Percentiles rank a stretch among this genome's conserved stretches.
Evolutionary conservation across 768 basidiomycete species (phyloP).

Genomic region (Clitopilus passeckerianus): DNA sequence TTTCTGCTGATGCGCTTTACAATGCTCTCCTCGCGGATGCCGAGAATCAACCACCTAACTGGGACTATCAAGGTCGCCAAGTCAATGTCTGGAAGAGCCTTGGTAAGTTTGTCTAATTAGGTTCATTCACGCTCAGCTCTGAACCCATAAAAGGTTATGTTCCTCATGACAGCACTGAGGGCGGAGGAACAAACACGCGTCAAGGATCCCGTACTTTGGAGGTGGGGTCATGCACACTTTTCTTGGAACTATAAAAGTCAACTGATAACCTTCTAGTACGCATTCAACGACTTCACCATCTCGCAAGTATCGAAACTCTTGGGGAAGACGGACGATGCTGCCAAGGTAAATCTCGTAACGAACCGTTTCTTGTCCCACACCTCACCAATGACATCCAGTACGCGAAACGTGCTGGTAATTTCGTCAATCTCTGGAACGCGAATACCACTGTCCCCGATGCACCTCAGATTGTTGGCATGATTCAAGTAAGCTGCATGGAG

Average conservation of each 20-base stretch:
- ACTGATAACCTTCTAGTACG: slow-evolving; percentile 32
- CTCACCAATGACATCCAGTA: slow-evolving; percentile 30
- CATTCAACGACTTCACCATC: slow-evolving; percentile 61
- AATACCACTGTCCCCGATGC: slow-evolving; percentile 45
- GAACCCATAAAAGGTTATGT: slow-evolving; percentile 27
- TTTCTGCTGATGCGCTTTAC: slow-evolving; percentile 47
- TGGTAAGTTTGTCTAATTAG: slow-evolving; percentile 21
- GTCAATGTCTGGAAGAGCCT: slow-evolving; percentile 51
- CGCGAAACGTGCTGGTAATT: slow-evolving; percentile 50
- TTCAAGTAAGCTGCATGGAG: slow-evolving; percentile 38
- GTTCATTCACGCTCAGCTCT: not conserved
- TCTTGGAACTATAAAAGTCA: not conserved
- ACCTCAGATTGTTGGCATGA: slow-evolving; percentile 48
- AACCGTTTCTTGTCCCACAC: not conserved
- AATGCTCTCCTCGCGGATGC: slow-evolving; percentile 55
- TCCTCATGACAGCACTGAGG: slow-evolving; percentile 32
- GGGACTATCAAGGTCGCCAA: slow-evolving; percentile 61
- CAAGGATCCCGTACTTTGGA: slow-evolving; percentile 61
- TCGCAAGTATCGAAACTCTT: slow-evolving; percentile 58
- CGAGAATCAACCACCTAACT: slow-evolving; percentile 50
- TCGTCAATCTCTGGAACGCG: slow-evolving; percentile 56
- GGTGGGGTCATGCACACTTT: slow-evolving; percentile 23
- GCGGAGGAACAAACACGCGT: slow-evolving; percentile 53
- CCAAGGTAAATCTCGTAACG: slow-evolving; percentile 36
- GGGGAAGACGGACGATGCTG: slow-evolving; percentile 41